Evolutionary conservation across 2,329 filamentous ascomycete species (phyloP).

Genomic region (Elsinoe fawcettii): DNA sequence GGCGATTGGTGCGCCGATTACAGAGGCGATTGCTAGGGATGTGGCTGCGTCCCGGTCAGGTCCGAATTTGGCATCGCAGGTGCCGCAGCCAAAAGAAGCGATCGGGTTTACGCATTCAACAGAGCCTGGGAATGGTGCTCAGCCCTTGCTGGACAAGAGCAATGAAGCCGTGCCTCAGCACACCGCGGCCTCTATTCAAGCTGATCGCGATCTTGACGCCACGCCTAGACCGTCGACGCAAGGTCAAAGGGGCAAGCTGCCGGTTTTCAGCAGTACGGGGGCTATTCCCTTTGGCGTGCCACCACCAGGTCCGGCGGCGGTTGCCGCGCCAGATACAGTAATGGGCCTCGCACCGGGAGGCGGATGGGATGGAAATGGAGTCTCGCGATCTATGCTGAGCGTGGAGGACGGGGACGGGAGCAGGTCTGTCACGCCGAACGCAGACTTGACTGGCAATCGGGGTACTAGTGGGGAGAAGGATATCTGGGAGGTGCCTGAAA

Average conservation of each 20-base stretch:
- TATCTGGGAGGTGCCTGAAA: slow-evolving; percentile 42
- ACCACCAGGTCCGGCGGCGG: slow-evolving; percentile 11
- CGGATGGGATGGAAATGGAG: slow-evolving; percentile 18
- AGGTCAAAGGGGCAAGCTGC: slow-evolving; percentile 13
- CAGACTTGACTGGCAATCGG: not conserved
- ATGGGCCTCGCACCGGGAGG: slow-evolving; percentile 7
- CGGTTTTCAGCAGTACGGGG: slow-evolving; percentile 24
- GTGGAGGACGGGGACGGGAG: not conserved
- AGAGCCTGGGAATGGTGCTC: too few relatives aligned
- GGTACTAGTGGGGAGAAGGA: slow-evolving; percentile 18
- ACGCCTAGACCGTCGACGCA: not conserved
- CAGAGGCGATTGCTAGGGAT: not conserved
- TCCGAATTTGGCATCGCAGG: too few relatives aligned
- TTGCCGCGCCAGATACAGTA: not conserved
- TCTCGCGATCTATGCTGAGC: slow-evolving; percentile 17
- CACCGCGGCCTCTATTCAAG: not conserved
- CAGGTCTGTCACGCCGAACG: not conserved
- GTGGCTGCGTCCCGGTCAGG: not conserved
- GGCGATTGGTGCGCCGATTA: not conserved
- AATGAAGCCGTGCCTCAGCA: not conserved
- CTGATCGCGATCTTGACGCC: not conserved
- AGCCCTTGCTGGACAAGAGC: not conserved
- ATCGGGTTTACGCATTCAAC: too few relatives aligned
- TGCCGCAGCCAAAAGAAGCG: not conserved
- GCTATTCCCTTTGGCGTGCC: slow-evolving; percentile 26